Evolutionary conservation across 2,329 filamentous ascomycete genomes (phyloP), one percentile per base, ranked within the genome.

Genomic region (Rutstroemia sydowiana): DNA sequence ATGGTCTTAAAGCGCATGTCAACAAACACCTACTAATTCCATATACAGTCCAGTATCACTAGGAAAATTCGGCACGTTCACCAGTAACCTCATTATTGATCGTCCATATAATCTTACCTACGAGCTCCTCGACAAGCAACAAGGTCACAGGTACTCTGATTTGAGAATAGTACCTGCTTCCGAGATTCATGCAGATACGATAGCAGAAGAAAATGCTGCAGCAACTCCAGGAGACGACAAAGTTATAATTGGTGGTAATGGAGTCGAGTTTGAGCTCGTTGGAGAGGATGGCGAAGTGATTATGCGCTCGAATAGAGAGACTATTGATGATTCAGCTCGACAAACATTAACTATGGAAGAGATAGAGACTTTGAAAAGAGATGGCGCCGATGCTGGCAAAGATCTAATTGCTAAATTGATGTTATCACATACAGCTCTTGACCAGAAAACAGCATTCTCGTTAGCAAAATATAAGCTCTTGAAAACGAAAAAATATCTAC

Each of bases 381-480:
- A 89, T 52, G 87, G 85, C 10, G 82, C 84, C 3, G 84, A 84
- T 5, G 88, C 88, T 0, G 92, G 91, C 11, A 87, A 87, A 66
- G 91, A 95, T 47, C 79, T 98, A 44, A 93, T 98, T 57, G 85
- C 88, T n/a, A 95, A 91, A 70, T 82, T 98, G 23, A 79, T 98
- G 69, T 78, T 90, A 28, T 93, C 90, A 40, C 93, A 98, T 69
- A 84, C 87, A 16, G 87, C 85, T 1, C 77, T 98, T 40, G 90
- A 95, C 60, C 87, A 97, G 71, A 98, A 98, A 75, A 97, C 93
- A 0, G 78, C 83, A 0, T 98, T 95, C 65, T 95, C 90, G 2
- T 74, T 96, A 53, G 91, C 92, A 40, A 98, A 98, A 69, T 98
- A 98, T 70, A 95, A 93, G 64, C 74, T 97, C 16, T 77, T 95